Percentiles rank a stretch among this genome's conserved stretches.
Conservation (phyloP, 2,329 filamentous ascomycete species). For the Immersiporthe knoxdaviesiana region DNA sequence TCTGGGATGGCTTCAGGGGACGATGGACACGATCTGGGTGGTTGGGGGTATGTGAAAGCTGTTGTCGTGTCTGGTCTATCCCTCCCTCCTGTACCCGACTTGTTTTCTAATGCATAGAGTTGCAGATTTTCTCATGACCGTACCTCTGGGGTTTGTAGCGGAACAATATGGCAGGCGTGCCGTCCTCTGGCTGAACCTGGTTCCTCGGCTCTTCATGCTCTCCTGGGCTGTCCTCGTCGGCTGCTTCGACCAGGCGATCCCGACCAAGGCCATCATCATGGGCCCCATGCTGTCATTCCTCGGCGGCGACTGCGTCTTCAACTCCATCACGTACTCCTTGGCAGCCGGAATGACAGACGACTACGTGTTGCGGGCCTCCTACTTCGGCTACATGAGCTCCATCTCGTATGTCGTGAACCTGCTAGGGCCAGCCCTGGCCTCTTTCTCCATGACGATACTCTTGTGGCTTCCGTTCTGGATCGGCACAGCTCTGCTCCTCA, state of each 20-base stretch:
- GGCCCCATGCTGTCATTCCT: conserved; percentile 49
- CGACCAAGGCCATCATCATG: conserved; percentile 44
- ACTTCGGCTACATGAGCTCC: conserved; percentile 55
- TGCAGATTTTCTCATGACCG: conserved; percentile 53
- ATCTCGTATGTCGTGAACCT: conserved; percentile 51
- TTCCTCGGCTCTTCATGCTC: conserved; percentile 46
- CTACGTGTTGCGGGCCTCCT: conserved; percentile 47
- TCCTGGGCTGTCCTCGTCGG: conserved; percentile 46
- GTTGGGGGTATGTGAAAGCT: conserved; percentile 44
- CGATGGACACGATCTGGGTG: conserved; percentile 54
- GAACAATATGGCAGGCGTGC: conserved; percentile 46
- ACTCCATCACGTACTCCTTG: conserved; percentile 52
- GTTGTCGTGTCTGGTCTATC: too few relatives aligned
- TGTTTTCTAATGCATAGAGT: not conserved
- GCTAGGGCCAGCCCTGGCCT: conserved; percentile 50
- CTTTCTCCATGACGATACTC: conserved; percentile 47
- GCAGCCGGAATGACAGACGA: conserved; percentile 50
- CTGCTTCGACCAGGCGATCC: conserved; percentile 42
- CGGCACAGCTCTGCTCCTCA: conserved; percentile 42
- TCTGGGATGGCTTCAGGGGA: conserved; percentile 57
- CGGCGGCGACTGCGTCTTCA: conserved; percentile 55
- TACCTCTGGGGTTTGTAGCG: conserved; percentile 51
- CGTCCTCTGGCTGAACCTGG: conserved; percentile 49
- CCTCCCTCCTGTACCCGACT: too few relatives aligned
- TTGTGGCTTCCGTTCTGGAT: conserved; percentile 51